Evolutionary conservation across 352 stramenopile species (phyloP).

Genomic region (Globisporangium iwayamae): DNA sequence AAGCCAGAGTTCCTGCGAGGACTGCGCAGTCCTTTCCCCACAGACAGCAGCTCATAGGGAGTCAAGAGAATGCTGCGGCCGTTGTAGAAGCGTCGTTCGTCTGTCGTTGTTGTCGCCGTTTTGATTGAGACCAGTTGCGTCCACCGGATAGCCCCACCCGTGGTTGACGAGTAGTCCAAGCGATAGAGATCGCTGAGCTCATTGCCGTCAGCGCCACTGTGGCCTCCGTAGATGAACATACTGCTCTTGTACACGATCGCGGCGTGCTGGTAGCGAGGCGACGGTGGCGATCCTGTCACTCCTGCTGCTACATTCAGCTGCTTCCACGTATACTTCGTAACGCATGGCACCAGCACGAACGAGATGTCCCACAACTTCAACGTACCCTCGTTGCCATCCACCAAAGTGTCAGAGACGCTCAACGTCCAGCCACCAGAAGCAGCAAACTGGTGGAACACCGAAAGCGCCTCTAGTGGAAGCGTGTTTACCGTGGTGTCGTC

Average conservation of each 20-base stretch:
- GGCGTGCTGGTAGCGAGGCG: conserved; percentile 54
- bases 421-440: conserved; percentile 59
- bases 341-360: conserved; percentile 51
- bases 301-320: conserved; percentile 25
- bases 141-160: conserved; percentile 28
- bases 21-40: conserved; percentile 31
- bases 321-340: conserved; percentile 52
- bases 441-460: conserved; percentile 52
- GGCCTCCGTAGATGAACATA: conserved; percentile 72
- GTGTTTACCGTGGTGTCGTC: neutral
- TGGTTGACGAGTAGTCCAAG: conserved; percentile 46
- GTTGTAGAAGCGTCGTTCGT: conserved; percentile 25
- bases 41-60: conserved; percentile 40
- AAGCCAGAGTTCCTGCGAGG: conserved; percentile 12
- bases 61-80: conserved; percentile 41
- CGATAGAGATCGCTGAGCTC: conserved; percentile 54
- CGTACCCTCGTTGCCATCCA: conserved; percentile 36
- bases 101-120: neutral
- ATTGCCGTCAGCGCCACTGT: conserved; percentile 24
- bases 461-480: conserved; percentile 39
- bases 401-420: conserved; percentile 35
- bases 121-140: conserved; percentile 32
- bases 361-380: conserved; percentile 50
- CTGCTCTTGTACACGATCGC: conserved; percentile 49
- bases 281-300: conserved; percentile 33